Evolutionary conservation across 2,329 filamentous ascomycete genomes (phyloP).

Genomic region (Nemania sp.): DNA sequence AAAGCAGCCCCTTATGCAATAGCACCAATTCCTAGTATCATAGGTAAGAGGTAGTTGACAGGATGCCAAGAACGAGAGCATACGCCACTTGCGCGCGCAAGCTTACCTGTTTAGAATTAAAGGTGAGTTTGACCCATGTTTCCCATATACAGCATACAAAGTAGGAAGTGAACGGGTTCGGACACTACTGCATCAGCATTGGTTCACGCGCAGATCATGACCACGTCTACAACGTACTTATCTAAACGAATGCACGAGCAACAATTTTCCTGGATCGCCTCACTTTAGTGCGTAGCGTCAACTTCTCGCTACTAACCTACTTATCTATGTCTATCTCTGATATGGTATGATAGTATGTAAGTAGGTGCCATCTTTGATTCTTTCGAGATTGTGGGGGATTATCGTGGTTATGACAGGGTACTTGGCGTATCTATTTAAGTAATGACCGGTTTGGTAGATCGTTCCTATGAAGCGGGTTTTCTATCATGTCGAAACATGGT

Average conservation of each 20-base stretch:
- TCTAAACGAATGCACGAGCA: neutral
- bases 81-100: neutral
- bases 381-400: neutral
- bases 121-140: neutral
- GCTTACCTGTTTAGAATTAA: neutral
- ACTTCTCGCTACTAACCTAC: neutral
- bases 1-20: constrained; percentile 2
- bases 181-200: neutral
- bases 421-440: neutral
- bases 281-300: neutral
- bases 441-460: neutral
- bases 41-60: neutral
- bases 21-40: neutral
- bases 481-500: neutral
- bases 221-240: neutral
- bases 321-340: neutral
- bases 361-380: neutral
- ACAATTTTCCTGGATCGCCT: neutral
- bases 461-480: neutral
- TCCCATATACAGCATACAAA: too few species aligned
- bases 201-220: neutral
- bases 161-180: neutral
- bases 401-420: neutral
- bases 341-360: neutral
- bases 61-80: neutral